These are phyloP conservation scores for Neurospora crassa DNA, from an alignment of 2,329 filamentous ascomycete species.

Conservation along the genomic window DNA sequence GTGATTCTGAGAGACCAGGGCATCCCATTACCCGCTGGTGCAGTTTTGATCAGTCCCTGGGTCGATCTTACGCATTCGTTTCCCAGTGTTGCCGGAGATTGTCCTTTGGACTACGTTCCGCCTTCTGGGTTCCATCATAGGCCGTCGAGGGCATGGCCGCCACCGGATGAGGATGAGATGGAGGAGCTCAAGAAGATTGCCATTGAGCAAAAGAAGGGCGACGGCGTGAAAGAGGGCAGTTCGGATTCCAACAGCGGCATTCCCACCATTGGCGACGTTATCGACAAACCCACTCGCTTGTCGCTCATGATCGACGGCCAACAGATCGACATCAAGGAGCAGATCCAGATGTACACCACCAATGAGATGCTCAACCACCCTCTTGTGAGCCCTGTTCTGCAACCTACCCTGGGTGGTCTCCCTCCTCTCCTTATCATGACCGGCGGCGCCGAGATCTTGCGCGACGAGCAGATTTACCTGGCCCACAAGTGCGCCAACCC, in stretches of 20 bases:
- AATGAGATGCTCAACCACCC: constrained; percentile 82
- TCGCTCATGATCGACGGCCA: constrained; percentile 64
- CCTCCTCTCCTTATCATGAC: constrained; percentile 80
- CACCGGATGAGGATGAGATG: constrained; percentile 71
- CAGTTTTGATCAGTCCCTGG: constrained; percentile 89
- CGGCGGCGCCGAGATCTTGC: constrained; percentile 79
- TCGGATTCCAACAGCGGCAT: constrained; percentile 6
- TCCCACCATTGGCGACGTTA: constrained; percentile 16
- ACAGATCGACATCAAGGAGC: constrained; percentile 68
- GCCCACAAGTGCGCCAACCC: constrained; percentile 93
- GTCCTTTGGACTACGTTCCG: constrained; percentile 79
- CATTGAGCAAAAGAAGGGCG: constrained; percentile 19
- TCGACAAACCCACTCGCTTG: constrained; percentile 27
- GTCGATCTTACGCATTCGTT: constrained; percentile 94
- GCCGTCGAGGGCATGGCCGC: constrained; percentile 86
- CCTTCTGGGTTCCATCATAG: constrained; percentile 80
- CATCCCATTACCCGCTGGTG: constrained; percentile 78
- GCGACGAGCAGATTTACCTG: constrained; percentile 90
- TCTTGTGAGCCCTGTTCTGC: constrained; percentile 78
- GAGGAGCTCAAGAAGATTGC: constrained; percentile 41
- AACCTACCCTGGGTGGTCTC: constrained; percentile 80
- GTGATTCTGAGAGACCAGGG: constrained; percentile 74
- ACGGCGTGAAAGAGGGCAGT: constrained; percentile 3
- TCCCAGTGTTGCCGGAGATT: constrained; percentile 69
- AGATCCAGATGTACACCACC: constrained; percentile 71